Evolutionary conservation across 2,329 filamentous ascomycete genomes (phyloP), one percentile per base, ranked within the genome.

Genomic region (Phoma sp.): DNA sequence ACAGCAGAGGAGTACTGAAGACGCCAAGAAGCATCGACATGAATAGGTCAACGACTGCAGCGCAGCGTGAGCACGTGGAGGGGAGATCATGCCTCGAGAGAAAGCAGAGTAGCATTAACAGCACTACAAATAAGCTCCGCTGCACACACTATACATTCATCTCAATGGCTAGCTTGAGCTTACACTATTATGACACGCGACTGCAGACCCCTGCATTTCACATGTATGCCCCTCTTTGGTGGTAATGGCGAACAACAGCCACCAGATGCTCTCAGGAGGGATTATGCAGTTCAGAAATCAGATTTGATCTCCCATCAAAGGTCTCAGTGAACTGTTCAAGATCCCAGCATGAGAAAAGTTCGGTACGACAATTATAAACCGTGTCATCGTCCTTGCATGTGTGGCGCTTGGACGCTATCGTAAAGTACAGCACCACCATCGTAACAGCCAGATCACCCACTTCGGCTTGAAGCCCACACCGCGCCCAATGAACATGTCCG

Each of bases 401-500:
- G 9, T 42, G 28, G 25, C 25, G 46, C 40, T 32, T 59, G 34
- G 48, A 38, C 56, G 40, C 39, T 26, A 49, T 49, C 49, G 59
- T 64, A 64, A 64, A 66, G 63, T 59, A 32, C 42, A 53, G 58
- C 54, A 65, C 50, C 55, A 53, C 58, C 54, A 52, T 56, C 50
- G 45, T 59, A 63, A 64, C 51, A 63, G 67, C 62, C 70, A 72
- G 64, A 70, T 73, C 67, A 68, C 64, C 66, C 62, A 64, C 56
- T 61, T 66, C 57, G 52, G 52, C 48, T 32, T 55, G 59, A 42
- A 43, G 55, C 39, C 29, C 54, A 30, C 48, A 37, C 51, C 45
- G 57, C 48, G 33, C 56, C 53, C 37, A 40, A 58, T 42, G 21
- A 33, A 30, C 42, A 37, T 42, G 40, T 51, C 47, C 42, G 56